phyloP scores from a whole-genome alignment of 345 rosid genomes.

The Adansonia digitata region DNA sequence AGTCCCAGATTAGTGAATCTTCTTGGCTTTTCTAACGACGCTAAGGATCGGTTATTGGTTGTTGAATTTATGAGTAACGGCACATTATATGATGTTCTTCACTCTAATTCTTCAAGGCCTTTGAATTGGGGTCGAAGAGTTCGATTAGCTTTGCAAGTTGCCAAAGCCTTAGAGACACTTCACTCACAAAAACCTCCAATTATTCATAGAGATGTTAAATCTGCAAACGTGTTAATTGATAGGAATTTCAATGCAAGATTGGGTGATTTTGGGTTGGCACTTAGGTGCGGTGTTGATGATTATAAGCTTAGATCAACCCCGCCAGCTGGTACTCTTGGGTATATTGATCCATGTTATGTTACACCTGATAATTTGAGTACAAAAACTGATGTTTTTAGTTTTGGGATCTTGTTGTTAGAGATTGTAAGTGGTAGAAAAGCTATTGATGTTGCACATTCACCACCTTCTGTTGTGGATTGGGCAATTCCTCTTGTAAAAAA shows the following conservation, averaged over 20 bases:
- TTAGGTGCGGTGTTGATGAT: conserved; percentile 74
- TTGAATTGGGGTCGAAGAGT: conserved; percentile 79
- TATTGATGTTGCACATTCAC: conserved; percentile 83
- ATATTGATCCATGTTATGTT: conserved; percentile 91
- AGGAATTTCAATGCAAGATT: conserved; percentile 79
- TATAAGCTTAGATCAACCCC: conserved; percentile 82
- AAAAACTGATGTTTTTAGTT: conserved; percentile 94
- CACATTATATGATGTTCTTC: conserved; percentile 83
- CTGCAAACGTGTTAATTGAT: conserved; percentile 93
- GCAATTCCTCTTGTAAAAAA: conserved; percentile 86
- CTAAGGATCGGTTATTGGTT: conserved; percentile 73
- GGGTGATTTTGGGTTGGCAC: conserved; percentile 96
- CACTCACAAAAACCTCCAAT: conserved; percentile 79
- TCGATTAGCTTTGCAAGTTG: conserved; percentile 74
- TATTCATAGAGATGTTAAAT: conserved; percentile 89
- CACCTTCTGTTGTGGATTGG: conserved; percentile 93
- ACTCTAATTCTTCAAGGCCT: conserved; percentile 49
- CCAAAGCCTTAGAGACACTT: conserved; percentile 68
- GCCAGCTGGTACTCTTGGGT: conserved; percentile 97
- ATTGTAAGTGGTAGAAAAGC: conserved; percentile 92
- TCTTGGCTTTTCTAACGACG: conserved; percentile 65
- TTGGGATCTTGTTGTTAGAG: conserved; percentile 93
- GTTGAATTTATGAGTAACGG: conserved; percentile 95
- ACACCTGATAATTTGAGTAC: conserved; percentile 93
- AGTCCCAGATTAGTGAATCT: conserved; percentile 92